Base-by-base conservation (phyloP, 1,139 yeast genomes). In the Scheffersomyces stambukii region DNA sequence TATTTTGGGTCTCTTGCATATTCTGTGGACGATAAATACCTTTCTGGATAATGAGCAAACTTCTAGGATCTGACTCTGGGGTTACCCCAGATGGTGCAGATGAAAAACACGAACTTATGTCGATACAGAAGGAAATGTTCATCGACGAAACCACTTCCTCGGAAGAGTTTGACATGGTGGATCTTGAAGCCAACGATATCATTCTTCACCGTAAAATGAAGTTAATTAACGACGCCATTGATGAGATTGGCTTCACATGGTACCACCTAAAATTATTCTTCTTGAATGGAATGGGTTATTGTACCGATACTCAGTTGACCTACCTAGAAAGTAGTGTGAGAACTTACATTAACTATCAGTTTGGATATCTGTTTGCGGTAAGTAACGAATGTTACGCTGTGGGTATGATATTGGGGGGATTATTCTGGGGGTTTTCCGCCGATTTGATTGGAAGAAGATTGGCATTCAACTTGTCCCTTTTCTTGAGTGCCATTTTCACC, bases 281-380 rank as follows among this genome's bases (percentile, higher is more conserved):
- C 41, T 46, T 73, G 20, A 72, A 70, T 36, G 83, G 83, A 11
- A 68, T 75, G 67, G 84, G 84, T 10, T 77, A 77, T 43, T 71
- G 78, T 5, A 77, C 74, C 16, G 83, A 77, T 46, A 73, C 81
- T 11, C 76, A 75, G 46, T 56, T 77, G 40, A 67, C 64, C 21
- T 57, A 61, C 46, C 43, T 60, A 23, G 70, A 64, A 40, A 48
- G 61, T 32, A 46, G 52, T 20, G 70, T 62, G 8, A 49, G 68
- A 35, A 48, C 55, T 4, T 59, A 55, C 42, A 55, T 60, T 42
- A 70, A 64, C 45, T 63, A 54, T 44, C 77, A 64, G 41, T 63
- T 62, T 42, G 59, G 60, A 13, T 53, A 57, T 33, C 25, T 25
- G 9, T 62, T 54, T 35, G 61, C 70, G 0, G 56, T 58, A 3